These are phyloP conservation scores for Pleurotus citrinopileatus DNA, from an alignment of 768 basidiomycete genomes.

Conservation along the genomic window DNA sequence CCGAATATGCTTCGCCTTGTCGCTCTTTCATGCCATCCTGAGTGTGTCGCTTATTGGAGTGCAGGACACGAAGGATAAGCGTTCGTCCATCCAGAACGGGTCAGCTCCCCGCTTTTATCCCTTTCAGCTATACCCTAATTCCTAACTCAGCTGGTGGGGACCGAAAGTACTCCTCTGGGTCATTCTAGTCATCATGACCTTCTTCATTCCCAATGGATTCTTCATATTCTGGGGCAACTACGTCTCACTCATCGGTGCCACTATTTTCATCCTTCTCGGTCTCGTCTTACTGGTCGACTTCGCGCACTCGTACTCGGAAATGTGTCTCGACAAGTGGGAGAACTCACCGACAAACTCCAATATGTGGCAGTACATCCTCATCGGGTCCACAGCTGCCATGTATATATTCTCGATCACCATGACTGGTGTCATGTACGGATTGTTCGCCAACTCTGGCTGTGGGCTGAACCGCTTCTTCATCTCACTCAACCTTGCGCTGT, in stretches of 20 bases:
- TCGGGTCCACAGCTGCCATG: constrained; percentile 88
- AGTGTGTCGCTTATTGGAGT: constrained; percentile 82
- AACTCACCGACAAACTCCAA: constrained; percentile 66
- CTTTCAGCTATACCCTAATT: neutral
- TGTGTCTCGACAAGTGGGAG: constrained; percentile 95
- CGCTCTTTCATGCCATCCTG: constrained; percentile 84
- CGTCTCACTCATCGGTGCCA: constrained; percentile 86
- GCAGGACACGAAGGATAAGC: constrained; percentile 85
- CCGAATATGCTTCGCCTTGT: constrained; percentile 93
- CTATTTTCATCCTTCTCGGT: constrained; percentile 93
- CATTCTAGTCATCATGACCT: constrained; percentile 73
- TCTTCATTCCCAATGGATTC: constrained; percentile 96
- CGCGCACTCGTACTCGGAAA: constrained; percentile 98
- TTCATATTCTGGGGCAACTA: constrained; percentile 99
- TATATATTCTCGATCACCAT: constrained; percentile 83
- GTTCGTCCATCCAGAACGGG: constrained; percentile 97
- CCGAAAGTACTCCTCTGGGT: constrained; percentile 93
- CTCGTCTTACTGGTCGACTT: constrained; percentile 98
- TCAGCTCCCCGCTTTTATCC: constrained; percentile 27
- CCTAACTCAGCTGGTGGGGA: constrained; percentile 86
- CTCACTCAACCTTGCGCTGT: constrained; percentile 85
- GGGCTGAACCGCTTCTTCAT: constrained; percentile 97
- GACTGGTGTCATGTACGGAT: constrained; percentile 86
- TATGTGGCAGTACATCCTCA: constrained; percentile 94
- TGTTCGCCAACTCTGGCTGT: constrained; percentile 87